Evolutionary conservation across 805 yeast species (phyloP).

Genomic region (Wickerhamomyces xylosicus): DNA sequence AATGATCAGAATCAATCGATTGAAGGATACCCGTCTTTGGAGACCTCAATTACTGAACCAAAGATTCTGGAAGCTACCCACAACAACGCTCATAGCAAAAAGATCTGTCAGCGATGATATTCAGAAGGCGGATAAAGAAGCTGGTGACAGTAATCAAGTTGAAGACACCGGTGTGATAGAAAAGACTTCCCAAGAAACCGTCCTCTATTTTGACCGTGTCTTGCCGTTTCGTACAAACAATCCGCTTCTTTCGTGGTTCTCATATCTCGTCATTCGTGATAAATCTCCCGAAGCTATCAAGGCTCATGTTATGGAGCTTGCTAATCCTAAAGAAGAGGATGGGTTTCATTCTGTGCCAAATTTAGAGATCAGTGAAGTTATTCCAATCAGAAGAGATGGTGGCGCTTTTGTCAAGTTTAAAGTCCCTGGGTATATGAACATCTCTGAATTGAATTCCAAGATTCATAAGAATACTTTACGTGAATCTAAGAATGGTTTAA

Average conservation of each 20-base stretch:
- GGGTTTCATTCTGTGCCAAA: conserved; percentile 26
- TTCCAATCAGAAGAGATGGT: conserved; percentile 75
- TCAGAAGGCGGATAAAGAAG: conserved; percentile 32
- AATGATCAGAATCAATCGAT: too few relatives aligned
- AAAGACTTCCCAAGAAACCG: conserved; percentile 36
- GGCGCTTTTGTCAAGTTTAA: conserved; percentile 83
- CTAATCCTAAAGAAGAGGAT: conserved; percentile 23
- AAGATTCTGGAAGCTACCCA: too few relatives aligned
- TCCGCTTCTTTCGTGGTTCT: conserved; percentile 38
- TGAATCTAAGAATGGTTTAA: conserved; percentile 25
- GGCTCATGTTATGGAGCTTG: conserved; percentile 27
- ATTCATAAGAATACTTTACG: conserved; percentile 37
- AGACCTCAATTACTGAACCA: too few relatives aligned
- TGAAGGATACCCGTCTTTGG: too few relatives aligned
- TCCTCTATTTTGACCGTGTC: conserved; percentile 47
- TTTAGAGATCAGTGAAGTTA: conserved; percentile 44
- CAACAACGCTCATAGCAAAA: too few relatives aligned
- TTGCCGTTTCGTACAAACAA: conserved; percentile 33
- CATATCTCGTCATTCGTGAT: conserved; percentile 25
- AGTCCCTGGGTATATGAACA: conserved; percentile 41
- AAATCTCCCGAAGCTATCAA: conserved; percentile 29
- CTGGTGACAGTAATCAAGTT: conserved; percentile 46
- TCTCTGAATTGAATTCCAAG: conserved; percentile 41
- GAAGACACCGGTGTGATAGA: conserved; percentile 48
- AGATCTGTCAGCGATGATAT: conserved; percentile 29